phyloP scores from a whole-genome alignment of 768 basidiomycete genomes.

The Collybiopsis confluens region DNA sequence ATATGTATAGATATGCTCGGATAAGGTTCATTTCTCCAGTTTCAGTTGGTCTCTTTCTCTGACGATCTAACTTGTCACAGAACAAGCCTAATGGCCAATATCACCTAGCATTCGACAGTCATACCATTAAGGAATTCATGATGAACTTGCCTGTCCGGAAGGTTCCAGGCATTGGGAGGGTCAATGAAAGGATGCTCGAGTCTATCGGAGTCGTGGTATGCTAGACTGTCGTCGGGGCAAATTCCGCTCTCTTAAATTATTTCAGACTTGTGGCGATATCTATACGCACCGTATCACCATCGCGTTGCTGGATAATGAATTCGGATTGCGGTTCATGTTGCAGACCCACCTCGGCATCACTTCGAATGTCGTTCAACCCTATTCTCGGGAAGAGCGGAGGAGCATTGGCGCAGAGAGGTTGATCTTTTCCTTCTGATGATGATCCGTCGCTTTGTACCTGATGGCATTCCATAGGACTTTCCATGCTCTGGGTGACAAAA shows the following conservation, averaged over 20 bases:
- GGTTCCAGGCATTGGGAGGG: conserved; percentile 86
- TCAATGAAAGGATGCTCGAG: conserved; percentile 83
- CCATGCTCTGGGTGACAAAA: conserved; percentile 56
- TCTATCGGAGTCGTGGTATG: conserved; percentile 81
- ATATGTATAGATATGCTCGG: conserved; percentile 75
- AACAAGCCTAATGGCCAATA: conserved; percentile 97
- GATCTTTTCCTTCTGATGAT: background rate
- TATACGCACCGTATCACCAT: conserved; percentile 68
- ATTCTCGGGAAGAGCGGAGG: conserved; percentile 78
- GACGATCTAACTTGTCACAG: conserved; percentile 25
- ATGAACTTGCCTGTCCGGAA: conserved; percentile 77
- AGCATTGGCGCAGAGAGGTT: conserved; percentile 91
- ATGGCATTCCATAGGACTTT: conserved; percentile 58
- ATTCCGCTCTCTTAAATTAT: background rate
- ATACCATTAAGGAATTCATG: conserved; percentile 74
- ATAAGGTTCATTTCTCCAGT: conserved; percentile 50
- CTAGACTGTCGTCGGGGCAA: conserved; percentile 3
- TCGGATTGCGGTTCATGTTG: conserved; percentile 73
- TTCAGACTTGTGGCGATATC: conserved; percentile 87
- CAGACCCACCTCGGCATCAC: conserved; percentile 82
- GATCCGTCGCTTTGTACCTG: background rate
- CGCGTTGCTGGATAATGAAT: conserved; percentile 82
- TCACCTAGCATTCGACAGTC: conserved; percentile 59
- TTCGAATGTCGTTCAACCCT: conserved; percentile 75
- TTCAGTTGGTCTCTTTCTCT: conserved; percentile 2